Conservation (phyloP, 1,284 basidiomycete species). For the Malassezia globosa region DNA sequence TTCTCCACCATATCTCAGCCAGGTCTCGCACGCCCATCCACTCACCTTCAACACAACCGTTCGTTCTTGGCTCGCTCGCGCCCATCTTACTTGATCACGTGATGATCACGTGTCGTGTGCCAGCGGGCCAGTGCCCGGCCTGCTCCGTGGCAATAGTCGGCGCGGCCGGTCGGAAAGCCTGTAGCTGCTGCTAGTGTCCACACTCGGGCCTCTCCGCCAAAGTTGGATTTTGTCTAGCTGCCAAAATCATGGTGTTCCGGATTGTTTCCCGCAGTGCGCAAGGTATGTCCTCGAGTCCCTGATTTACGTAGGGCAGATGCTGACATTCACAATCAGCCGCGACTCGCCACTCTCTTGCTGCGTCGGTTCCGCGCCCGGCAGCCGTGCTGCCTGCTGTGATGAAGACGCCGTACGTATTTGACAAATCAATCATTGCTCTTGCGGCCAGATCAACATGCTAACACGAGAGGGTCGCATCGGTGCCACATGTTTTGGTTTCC, state of each 20-base stretch:
- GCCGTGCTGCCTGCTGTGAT: conserved; percentile 7
- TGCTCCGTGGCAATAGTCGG: conserved; percentile 12
- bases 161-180: not conserved
- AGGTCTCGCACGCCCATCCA: not conserved
- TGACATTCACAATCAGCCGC: no score
- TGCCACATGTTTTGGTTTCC: no score
- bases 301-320: no score
- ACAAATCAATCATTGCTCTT: not conserved
- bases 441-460: not conserved
- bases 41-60: no score
- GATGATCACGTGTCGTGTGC: conserved; percentile 15
- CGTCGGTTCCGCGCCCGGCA: conserved; percentile 12
- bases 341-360: conserved; percentile 13
- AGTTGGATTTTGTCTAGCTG: conserved; percentile 14
- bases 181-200: no score
- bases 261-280: conserved; percentile 19
- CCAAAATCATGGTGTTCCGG: conserved; percentile 13
- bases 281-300: conserved; percentile 1
- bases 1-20: not conserved
- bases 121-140: conserved; percentile 12
- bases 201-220: conserved; percentile 6
- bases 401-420: conserved; percentile 6
- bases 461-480: not conserved
- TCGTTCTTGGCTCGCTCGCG: no score
- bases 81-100: conserved; percentile 12